A percentile compares a stretch with the other conserved stretches of the same genome.
Evolutionary conservation across 495 filamentous ascomycete genomes (phyloP).

Genomic region (Acidomyces sp.): DNA sequence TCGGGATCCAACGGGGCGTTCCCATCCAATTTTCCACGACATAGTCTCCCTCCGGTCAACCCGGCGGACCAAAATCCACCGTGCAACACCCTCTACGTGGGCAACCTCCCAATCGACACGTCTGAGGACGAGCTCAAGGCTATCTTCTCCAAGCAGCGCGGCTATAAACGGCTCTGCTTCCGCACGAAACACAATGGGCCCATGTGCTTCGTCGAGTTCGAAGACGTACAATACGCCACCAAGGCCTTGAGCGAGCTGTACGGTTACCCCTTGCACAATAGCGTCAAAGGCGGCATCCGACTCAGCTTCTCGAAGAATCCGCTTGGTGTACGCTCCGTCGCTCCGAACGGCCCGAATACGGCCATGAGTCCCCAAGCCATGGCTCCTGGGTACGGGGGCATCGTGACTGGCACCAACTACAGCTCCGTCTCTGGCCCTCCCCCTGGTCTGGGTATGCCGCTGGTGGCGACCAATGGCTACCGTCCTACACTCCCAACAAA

Average conservation of each 20-base stretch:
- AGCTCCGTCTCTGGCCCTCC: slow-evolving; percentile 18
- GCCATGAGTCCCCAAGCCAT: slow-evolving; percentile 9
- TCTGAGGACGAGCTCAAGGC: slow-evolving; percentile 94
- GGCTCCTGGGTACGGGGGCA: slow-evolving; percentile 10
- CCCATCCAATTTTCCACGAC: slow-evolving; percentile 47
- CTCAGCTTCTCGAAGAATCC: slow-evolving; percentile 98
- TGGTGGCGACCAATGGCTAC: not conserved
- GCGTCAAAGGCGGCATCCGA: slow-evolving; percentile 91
- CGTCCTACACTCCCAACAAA: not conserved
- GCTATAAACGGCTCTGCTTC: slow-evolving; percentile 92
- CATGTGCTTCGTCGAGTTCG: slow-evolving; percentile 99
- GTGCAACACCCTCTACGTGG: slow-evolving; percentile 96
- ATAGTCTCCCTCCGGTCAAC: slow-evolving; percentile 77
- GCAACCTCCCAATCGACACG: slow-evolving; percentile 86
- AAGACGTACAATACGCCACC: slow-evolving; percentile 86
- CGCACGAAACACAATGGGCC: slow-evolving; percentile 96
- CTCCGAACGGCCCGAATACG: slow-evolving; percentile 1
- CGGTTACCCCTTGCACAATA: slow-evolving; percentile 77
- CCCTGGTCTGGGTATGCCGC: slow-evolving; percentile 8
- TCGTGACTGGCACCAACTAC: slow-evolving; percentile 3
- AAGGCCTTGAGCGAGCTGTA: slow-evolving; percentile 88
- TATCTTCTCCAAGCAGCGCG: slow-evolving; percentile 85
- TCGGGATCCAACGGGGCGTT: slow-evolving; percentile 38
- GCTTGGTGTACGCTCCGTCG: slow-evolving; percentile 57
- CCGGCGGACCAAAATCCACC: slow-evolving; percentile 95